Conservation (phyloP, 2,329 filamentous ascomycete genomes). For the Colletotrichum gloeosporioides region DNA sequence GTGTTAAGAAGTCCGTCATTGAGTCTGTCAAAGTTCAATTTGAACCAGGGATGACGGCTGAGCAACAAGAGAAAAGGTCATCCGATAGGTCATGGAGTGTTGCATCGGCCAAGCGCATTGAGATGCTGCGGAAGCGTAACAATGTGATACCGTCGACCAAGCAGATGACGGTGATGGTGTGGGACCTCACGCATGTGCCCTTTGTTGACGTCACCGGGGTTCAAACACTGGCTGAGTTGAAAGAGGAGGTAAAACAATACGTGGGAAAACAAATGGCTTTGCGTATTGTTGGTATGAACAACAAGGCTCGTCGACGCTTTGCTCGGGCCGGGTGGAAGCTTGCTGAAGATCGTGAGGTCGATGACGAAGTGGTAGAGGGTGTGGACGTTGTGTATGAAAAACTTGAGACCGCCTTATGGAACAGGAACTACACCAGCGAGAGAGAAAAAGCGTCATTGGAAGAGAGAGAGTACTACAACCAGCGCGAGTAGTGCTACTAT, state of each 20-base stretch:
- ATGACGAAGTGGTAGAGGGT: slow-evolving; percentile 24
- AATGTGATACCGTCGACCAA: slow-evolving; percentile 38
- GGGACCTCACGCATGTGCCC: slow-evolving; percentile 57
- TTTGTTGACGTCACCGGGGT: slow-evolving; percentile 61
- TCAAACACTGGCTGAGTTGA: slow-evolving; percentile 51
- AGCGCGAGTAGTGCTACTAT: background rate
- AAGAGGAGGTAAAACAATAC: slow-evolving; percentile 53
- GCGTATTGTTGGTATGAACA: slow-evolving; percentile 52
- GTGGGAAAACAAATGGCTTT: slow-evolving; percentile 51
- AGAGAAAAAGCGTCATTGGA: background rate
- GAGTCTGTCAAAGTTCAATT: slow-evolving; percentile 50
- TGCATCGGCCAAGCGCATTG: slow-evolving; percentile 51
- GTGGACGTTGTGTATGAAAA: slow-evolving; percentile 22
- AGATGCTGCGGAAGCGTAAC: slow-evolving; percentile 45
- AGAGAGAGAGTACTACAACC: background rate
- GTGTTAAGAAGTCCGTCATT: slow-evolving; percentile 52
- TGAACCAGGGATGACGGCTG: slow-evolving; percentile 45
- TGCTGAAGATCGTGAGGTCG: slow-evolving; percentile 27
- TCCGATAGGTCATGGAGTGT: slow-evolving; percentile 60
- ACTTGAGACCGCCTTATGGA: background rate
- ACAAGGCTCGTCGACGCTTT: slow-evolving; percentile 44
- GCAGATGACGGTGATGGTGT: slow-evolving; percentile 51
- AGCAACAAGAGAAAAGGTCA: slow-evolving; percentile 40
- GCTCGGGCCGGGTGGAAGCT: slow-evolving; percentile 42
- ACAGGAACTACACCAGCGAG: background rate